These are phyloP conservation scores for Triticum aestivum DNA, from an alignment of 176 grass and related monocot species.

Conservation along the genomic window IWGSC_CS_RefSeq_v2.1 NC_057812.1:665019598-665020097, in stretches of 20 bases:
- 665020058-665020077: too few species aligned
- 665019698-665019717: not conserved
- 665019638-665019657: not conserved
- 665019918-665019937: constrained; percentile 42
- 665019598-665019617: too few species aligned
- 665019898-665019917: not conserved
- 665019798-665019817: not conserved
- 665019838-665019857: not conserved
- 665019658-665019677: not conserved
- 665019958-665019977: not conserved
- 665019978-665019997: not conserved
- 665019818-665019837: not conserved
- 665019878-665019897: not conserved
- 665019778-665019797: constrained; percentile 21
- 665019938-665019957: constrained; percentile 3
- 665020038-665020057: not conserved
- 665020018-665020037: not conserved
- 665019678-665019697: not conserved
- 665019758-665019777: not conserved
- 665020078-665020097: not conserved
- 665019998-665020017: not conserved
- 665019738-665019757: not conserved
- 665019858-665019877: not conserved
- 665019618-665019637: not conserved
- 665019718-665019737: not conserved